Conservation (phyloP, 768 basidiomycete genomes). For the Udeniomyces megalosporus region DNA sequence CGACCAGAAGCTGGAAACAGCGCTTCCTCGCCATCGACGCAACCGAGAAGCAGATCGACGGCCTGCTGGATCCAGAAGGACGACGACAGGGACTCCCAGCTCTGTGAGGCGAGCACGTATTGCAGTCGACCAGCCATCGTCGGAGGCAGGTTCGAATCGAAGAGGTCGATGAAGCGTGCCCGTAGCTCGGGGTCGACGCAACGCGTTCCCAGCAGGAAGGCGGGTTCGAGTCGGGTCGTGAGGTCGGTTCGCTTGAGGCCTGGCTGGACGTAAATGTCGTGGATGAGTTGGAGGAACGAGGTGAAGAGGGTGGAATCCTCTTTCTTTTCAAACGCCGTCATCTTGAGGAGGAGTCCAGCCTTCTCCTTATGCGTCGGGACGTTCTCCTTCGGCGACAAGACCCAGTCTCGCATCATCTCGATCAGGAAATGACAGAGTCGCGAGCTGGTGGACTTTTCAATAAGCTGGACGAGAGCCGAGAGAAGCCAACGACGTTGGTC, state of each 20-base stretch:
- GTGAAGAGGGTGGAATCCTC: slow-evolving; percentile 42
- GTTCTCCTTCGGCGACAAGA: slow-evolving; percentile 58
- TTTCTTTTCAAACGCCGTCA: slow-evolving; percentile 55
- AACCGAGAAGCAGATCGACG: slow-evolving; percentile 71
- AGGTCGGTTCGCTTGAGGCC: slow-evolving; percentile 74
- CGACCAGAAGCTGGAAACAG: slow-evolving; percentile 18
- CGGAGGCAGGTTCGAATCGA: slow-evolving; percentile 75
- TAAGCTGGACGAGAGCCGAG: slow-evolving; percentile 56
- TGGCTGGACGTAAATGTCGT: slow-evolving; percentile 85
- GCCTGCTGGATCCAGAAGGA: slow-evolving; percentile 90
- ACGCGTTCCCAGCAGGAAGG: slow-evolving; percentile 82
- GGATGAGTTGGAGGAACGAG: slow-evolving; percentile 72
- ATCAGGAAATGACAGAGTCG: slow-evolving; percentile 69
- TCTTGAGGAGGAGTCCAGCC: slow-evolving; percentile 68
- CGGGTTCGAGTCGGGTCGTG: slow-evolving; percentile 78
- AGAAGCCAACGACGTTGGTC: slow-evolving; percentile 74
- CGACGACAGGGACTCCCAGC: slow-evolving; percentile 82
- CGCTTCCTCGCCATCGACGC: slow-evolving; percentile 32
- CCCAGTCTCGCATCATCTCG: slow-evolving; percentile 75
- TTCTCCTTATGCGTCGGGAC: slow-evolving; percentile 94
- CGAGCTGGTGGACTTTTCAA: slow-evolving; percentile 74
- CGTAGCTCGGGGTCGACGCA: slow-evolving; percentile 62
- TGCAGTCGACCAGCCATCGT: slow-evolving; percentile 65
- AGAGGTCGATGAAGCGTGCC: slow-evolving; percentile 70
- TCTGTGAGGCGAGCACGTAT: slow-evolving; percentile 83